Evolutionary conservation across 139 green algal species (phyloP), one percentile per base, ranked within the genome.

Genomic region (Coccomyxa sp.): DNA sequence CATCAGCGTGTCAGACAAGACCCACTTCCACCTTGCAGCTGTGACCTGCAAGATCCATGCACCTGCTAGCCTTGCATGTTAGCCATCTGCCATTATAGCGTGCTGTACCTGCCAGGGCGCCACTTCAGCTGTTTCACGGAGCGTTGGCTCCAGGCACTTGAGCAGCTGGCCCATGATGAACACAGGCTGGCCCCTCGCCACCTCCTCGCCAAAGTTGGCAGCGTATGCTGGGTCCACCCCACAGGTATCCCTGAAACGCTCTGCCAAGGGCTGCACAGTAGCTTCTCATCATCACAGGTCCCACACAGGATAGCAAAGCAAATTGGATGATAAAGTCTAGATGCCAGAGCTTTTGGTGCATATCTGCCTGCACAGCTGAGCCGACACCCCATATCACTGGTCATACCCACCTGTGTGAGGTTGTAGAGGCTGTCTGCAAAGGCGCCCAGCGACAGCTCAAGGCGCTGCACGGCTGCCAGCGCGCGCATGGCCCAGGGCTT

Each of bases 191-290:
- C 88, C 88, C 29, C 94, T 86, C 40, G 96, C 93, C 69, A 96
- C 88, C 88, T 98, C 94, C 88, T 96, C 93, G 22, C 90, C 92
- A 87, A 98, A 98, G 83, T 97, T 98, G 68, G 79, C 55, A 38
- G 95, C 84, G 80, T 95, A 94, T 22, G 73, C 70, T 12, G 39
- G 33, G 40, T 93, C 86, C 71, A 96, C 84, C 33, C 77, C 77
- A 76, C 87, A 92, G 10, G 50, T 69, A 12, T 55, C n/a, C 41
- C 54, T 22, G 55, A 79, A 79, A 16, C 34, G 22, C 37, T 78
- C 74, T 27, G 73, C 68, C n/a, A 73, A 22, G 5, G 50, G 50
- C 50, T 64, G 50, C 50, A 18, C 22, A 22, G 18, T 22, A 64
- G 27, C 50, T 31, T 18, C 50, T 64, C 50, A 64, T 7, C 50